These are phyloP conservation scores for Saxophila tyrrhenica DNA, from an alignment of 495 filamentous ascomycete genomes.

Conservation along the genomic window DNA sequence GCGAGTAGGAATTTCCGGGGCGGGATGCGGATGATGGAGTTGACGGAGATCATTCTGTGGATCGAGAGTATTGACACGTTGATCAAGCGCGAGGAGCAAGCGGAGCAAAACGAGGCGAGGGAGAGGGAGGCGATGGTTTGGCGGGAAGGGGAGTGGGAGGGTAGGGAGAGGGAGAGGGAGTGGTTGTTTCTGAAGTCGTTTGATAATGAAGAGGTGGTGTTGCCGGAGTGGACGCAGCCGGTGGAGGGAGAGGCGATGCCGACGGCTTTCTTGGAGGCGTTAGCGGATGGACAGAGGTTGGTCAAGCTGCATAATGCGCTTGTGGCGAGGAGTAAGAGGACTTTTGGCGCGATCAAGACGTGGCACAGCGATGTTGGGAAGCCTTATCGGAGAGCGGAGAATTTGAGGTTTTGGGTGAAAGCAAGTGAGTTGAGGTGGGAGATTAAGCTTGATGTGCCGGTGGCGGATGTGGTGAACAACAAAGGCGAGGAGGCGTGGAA, in stretches of 20 bases:
- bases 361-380: constrained; percentile 86
- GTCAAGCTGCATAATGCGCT: constrained; percentile 82
- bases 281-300: constrained; percentile 69
- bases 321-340: constrained; percentile 68
- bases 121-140: constrained; percentile 69
- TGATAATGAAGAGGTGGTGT: constrained; percentile 43
- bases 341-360: constrained; percentile 80
- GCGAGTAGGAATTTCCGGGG: constrained; percentile 77
- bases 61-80: constrained; percentile 63
- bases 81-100: constrained; percentile 58
- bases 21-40: constrained; percentile 66
- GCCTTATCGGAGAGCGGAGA: constrained; percentile 87
- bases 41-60: constrained; percentile 61
- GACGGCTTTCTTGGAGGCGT: constrained; percentile 59
- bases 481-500: constrained; percentile 57
- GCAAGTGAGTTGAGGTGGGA: constrained; percentile 93
- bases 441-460: constrained; percentile 44
- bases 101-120: constrained; percentile 60
- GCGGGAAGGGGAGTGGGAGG: constrained; percentile 71
- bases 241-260: constrained; percentile 39
- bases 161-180: constrained; percentile 65
- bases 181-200: constrained; percentile 57
- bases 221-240: constrained; percentile 58
- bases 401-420: constrained; percentile 90
- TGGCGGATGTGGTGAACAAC: constrained; percentile 61